A percentile compares a stretch with the other conserved stretches of the same genome.
Evolutionary conservation across 352 stramenopile genomes (phyloP).

Genomic region (Elongisporangium anandrum): DNA sequence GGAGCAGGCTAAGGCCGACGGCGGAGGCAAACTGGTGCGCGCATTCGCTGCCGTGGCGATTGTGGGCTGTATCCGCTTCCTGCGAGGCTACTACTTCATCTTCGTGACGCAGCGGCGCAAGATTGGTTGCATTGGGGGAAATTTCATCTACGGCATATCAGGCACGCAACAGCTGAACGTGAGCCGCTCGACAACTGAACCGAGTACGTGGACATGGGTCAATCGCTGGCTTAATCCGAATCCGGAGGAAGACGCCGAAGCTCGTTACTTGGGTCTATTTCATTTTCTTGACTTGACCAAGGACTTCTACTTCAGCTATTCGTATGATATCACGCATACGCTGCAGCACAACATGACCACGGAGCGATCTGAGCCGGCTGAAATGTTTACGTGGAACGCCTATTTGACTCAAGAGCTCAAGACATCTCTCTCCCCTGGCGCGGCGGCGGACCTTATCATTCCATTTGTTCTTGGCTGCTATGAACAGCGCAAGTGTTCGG

Average conservation of each 20-base stretch:
- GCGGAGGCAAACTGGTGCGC: conserved; percentile 39
- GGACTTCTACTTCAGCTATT: conserved; percentile 99
- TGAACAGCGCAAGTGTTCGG: conserved; percentile 94
- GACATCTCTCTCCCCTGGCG: conserved; percentile 72
- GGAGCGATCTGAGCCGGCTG: conserved; percentile 69
- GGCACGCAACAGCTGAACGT: conserved; percentile 90
- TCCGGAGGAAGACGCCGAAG: conserved; percentile 78
- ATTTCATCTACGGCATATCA: conserved; percentile 98
- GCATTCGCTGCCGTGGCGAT: conserved; percentile 94
- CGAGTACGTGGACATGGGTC: conserved; percentile 56
- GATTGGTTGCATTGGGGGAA: conserved; percentile 94
- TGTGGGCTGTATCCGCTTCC: conserved; percentile 97
- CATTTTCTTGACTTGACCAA: conserved; percentile 99
- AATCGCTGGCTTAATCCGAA: conserved; percentile 84
- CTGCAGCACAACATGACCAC: conserved; percentile 97
- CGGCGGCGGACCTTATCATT: conserved; percentile 86
- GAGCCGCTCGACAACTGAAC: conserved; percentile 43
- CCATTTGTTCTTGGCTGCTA: conserved; percentile 94
- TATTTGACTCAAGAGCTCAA: conserved; percentile 94
- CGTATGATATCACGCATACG: conserved; percentile 97
- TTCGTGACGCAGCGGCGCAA: conserved; percentile 96
- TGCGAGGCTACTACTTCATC: conserved; percentile 98
- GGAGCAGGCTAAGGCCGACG: conserved; percentile 31
- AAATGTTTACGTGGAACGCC: conserved; percentile 98
- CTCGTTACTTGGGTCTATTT: conserved; percentile 95